Evolutionary conservation across 805 yeast genomes (phyloP), one percentile per base, ranked within the genome.

Genomic region (Scheffersomyces lignosus): DNA sequence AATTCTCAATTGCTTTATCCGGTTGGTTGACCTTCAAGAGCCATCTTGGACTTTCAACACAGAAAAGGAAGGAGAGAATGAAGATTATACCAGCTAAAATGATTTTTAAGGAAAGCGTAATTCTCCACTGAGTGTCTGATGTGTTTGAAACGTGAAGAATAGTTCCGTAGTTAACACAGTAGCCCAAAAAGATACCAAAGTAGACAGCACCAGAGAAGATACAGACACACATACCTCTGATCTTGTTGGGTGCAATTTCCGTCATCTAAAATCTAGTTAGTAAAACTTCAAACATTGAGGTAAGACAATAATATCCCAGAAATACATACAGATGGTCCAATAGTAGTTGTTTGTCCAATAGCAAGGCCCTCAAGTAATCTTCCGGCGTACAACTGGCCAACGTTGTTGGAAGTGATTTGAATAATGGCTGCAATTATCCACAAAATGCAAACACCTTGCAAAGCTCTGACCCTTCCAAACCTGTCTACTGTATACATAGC

Each of bases 121-220:
- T 36, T 15, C 48, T 47, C 58, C 57, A 52, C 23, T 52, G 58
- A 4, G 39, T 37, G 26, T 48, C 35, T 15, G 41, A 36, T 3
- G 26, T 20, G 16, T 36, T 33, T 9, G 49, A 36, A 27, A 52
- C 39, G 36, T 52, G 58, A 16, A 74, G 40, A 2, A 77, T 71
- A 27, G 77, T 66, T 22, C 80, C 83, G 49, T 73, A 78, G 48
- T 73, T 66, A 18, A 51, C 52, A 32, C 49, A 52, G 40, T 53
- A 53, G 20, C 46, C 47, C 8, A 47, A 20, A 41, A 51, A 45
- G 24, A 52, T 45, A 20, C 58, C 58, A 8, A 53, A 44, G 33
- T 53, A 53, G 5, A 53, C 58, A 4, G 56, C 56, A 33, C 58
- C 58, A 4, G 55, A 50, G 33, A 53, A 53, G 26, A 53, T 40